Conservation (phyloP, 345 rosid species). For the Ceriops decandra region DNA sequence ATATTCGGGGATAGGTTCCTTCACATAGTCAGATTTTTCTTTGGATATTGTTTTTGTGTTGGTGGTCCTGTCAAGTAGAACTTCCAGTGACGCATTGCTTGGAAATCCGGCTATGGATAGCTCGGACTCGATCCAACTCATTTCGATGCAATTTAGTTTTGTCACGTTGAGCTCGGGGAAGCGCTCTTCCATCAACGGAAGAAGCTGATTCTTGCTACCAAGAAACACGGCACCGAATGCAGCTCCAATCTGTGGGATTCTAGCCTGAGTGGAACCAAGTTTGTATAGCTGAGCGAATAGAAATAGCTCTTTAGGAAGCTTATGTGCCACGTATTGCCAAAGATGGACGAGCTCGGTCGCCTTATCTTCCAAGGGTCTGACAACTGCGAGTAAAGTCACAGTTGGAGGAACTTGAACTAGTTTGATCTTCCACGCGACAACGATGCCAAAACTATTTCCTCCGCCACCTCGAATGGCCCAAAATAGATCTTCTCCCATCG, state of each 20-base stretch:
- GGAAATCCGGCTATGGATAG: slow-evolving; percentile 33
- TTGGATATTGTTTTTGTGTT: slow-evolving; percentile 8
- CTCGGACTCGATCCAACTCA: slow-evolving; percentile 47
- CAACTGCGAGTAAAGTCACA: neutral
- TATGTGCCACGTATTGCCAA: slow-evolving; percentile 12
- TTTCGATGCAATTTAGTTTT: slow-evolving; percentile 35
- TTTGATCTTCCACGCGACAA: slow-evolving; percentile 7
- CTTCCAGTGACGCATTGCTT: slow-evolving; percentile 13
- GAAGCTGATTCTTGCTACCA: slow-evolving; percentile 18
- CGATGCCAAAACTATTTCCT: slow-evolving; percentile 21
- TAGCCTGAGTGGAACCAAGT: neutral
- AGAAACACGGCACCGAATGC: slow-evolving; percentile 19
- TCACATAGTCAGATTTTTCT: slow-evolving; percentile 42
- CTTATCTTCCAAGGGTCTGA: neutral
- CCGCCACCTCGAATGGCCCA: slow-evolving; percentile 24
- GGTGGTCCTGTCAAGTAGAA: slow-evolving; percentile 23
- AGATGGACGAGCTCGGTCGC: slow-evolving; percentile 7
- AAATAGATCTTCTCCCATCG: slow-evolving; percentile 20
- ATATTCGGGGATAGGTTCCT: slow-evolving; percentile 27
- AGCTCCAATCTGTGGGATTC: neutral
- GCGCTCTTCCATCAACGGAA: slow-evolving; percentile 13
- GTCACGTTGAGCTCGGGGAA: slow-evolving; percentile 38
- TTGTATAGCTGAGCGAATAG: neutral
- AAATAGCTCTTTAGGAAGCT: slow-evolving; percentile 6
- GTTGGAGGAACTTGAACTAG: slow-evolving; percentile 15